Evolutionary conservation across 2,329 filamentous ascomycete genomes (phyloP), one percentile per base, ranked within the genome.

Genomic region (Rhynchosporium agropyri): DNA sequence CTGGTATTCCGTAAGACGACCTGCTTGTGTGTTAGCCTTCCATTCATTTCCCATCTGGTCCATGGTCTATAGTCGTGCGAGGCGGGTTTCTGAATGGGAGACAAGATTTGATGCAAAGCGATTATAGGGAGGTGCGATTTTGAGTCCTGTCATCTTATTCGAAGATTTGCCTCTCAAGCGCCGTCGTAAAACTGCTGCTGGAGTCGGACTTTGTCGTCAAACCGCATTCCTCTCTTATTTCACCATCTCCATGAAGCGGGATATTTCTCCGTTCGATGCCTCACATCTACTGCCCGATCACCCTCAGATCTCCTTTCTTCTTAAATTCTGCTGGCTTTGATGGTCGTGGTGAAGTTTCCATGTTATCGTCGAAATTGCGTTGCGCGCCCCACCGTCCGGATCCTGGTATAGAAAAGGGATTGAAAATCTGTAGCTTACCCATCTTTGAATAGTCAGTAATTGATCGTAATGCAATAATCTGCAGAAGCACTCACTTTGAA

Each of bases 1-100:
- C 89, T 98, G 95, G 89, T 97, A 99, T 89, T 99, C 95, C 81
- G 92, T 91, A 85, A 99, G 93, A 88, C 95, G 95, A 92, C 93
- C 95, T 99, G 70, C 66, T 31, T 42, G 58, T 70, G 71, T 74
- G 71, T 73, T 72, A 70, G 69, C 67, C 36, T 56, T 3, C 13
- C 48, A 7, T n/a, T 46, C 31, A 12, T 45, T 29, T 20, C 43
- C n/a, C 13, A n/a, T 12, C 2, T 13, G 28, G 8, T 43, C 46
- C 57, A 43, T 33, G 10, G 12, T 49, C 46, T 33, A 8, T 31
- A 12, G 57, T 20, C 20, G 20, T 20, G 20, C 20, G 20, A 20
- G 29, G n/a, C n/a, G 7, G 31, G 6, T 26, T 1, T 53, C 12
- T 9, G 5, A n/a, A 40, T 26, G 7, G 8, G 36, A 4, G 3